Base-by-base conservation (phyloP, 169 alveolate genomes). In the Eimeria tenella region DNA sequence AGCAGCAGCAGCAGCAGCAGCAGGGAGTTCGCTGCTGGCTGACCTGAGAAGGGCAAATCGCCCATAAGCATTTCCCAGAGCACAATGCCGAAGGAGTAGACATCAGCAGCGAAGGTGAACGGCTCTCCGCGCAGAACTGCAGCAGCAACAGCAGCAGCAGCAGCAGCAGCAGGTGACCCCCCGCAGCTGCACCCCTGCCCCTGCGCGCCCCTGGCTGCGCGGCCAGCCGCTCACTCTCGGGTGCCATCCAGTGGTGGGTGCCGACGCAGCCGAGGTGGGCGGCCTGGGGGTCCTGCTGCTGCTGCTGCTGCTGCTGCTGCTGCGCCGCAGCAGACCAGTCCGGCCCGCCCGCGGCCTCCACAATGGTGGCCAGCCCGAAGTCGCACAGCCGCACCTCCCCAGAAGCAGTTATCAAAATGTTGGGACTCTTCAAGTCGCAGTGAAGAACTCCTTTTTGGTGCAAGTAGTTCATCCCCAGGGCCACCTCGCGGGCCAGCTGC, bases 321-420 rank as follows among this genome's bases (percentile, higher is more conserved):
- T 79, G 89, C 53, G 79, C 91, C 9, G 77, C 90, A 4, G 90
- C 31, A 53, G 62, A 62, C 79, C 71, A 68, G 68, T 70, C 94
- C 4, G 89, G 89, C 31, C 83, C 94, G 3, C 70, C 81, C 23
- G 81, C 86, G 7, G 91, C 70, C 25, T 90, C 94, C 31, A 81
- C 86, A 50, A 90, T 62, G 13, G 93, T 92, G 42, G 99, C 97
- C 42, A 98, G 98, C 50, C 99, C 99, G 93, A 98, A 98, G 94
- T 98, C 99, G 79, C 99, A 98, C 56, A 98, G 96, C 82, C 97
- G 96, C 49, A 98, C 96, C 60, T 97, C 96, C 58, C 97, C 98
- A 68, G 97, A 95, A 58, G 97, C 94, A 79, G 97, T 98, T 87
- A 98, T 96, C 55, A 98, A 97, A 17, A 98, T 97, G 95, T 98